Base-by-base conservation (phyloP, 805 yeast species). In the Myxozyma melibiosi region DNA sequence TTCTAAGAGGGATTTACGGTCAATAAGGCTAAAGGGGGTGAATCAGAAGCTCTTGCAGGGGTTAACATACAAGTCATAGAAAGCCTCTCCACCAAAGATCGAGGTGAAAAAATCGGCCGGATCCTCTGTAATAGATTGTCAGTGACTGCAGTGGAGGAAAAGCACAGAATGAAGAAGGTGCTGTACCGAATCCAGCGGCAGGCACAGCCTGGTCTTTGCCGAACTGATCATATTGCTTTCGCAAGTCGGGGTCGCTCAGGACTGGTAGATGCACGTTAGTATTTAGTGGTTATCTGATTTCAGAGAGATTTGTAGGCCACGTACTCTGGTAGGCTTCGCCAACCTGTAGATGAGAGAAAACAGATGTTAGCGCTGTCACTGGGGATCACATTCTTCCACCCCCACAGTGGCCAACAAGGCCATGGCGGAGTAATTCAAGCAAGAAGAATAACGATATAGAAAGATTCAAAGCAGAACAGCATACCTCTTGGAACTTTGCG, bases 61-160 rank as follows among this genome's bases (percentile, higher is more conserved):
- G n/a, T n/a, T n/a, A n/a, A n/a, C 62, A 25, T 56, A 62, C 71
- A 65, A 85, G 47, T 85, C 84, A 33, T 77, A 80, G 72, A 91
- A 90, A 1, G 94, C 95, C 55, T 87, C 96, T 47, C 97, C 97
- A 43, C 97, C 97, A 72, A 90, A 94, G 35, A 94, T 88, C 69
- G 79, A 78, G 28, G 86, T 80, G 73, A 94, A 90, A 67, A 89
- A 86, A 69, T 91, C 96, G 51, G 81, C 76, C 0, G 97, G 96
- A 70, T 94, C 98, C 55, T 84, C 77, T 65, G 33, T 14, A 34
- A 27, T 4, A 16, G 13, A 24, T 4, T n/a, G 14, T 35, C 24
- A 28, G 45, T 9, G 14, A 11, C 22, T 11, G 28, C 3, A 34
- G 30, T 14, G 9, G 37, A 22, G 20, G 24, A 27, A 2, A 28